Evolutionary conservation across 2,329 filamentous ascomycete species (phyloP).

Genomic region (Seiridium unicorne): DNA sequence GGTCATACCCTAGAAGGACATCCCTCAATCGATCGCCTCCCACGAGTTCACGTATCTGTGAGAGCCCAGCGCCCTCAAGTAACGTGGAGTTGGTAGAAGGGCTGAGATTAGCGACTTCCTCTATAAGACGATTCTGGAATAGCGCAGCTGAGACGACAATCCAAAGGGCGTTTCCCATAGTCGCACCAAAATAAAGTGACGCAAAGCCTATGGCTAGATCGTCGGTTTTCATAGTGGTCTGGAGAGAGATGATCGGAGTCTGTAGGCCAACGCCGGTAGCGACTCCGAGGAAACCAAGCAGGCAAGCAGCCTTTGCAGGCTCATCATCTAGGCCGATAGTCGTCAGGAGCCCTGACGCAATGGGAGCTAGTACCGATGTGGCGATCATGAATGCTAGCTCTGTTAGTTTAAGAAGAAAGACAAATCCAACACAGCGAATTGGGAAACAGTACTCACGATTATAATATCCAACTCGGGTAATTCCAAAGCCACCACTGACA

Average conservation of each 20-base stretch:
- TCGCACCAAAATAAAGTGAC: conserved; percentile 7
- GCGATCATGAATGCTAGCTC: conserved; percentile 11
- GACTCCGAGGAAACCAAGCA: conserved; percentile 10
- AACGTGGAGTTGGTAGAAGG: conserved; percentile 2
- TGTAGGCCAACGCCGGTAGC: conserved; percentile 8
- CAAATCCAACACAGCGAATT: background rate
- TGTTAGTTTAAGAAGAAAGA: conserved; percentile 3
- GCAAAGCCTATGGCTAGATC: conserved; percentile 6
- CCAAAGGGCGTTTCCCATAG: conserved; percentile 12
- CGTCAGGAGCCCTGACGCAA: conserved; percentile 11
- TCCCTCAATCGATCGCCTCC: conserved; percentile 11
- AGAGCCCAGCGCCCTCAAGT: background rate
- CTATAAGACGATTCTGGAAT: conserved; percentile 9
- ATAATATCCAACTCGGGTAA: background rate
- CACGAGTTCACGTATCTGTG: background rate
- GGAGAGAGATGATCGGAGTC: conserved; percentile 9
- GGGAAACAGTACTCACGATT: conserved; percentile 5
- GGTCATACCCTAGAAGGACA: conserved; percentile 13
- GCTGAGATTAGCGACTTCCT: conserved; percentile 7
- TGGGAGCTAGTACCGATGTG: conserved; percentile 9
- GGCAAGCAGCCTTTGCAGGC: conserved; percentile 1
- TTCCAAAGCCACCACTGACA: background rate
- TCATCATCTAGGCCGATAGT: conserved; percentile 9
- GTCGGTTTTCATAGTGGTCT: conserved; percentile 8
- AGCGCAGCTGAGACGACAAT: conserved; percentile 12